phyloP scores from a whole-genome alignment of 345 rosid species.

The Populus tremula region DNA sequence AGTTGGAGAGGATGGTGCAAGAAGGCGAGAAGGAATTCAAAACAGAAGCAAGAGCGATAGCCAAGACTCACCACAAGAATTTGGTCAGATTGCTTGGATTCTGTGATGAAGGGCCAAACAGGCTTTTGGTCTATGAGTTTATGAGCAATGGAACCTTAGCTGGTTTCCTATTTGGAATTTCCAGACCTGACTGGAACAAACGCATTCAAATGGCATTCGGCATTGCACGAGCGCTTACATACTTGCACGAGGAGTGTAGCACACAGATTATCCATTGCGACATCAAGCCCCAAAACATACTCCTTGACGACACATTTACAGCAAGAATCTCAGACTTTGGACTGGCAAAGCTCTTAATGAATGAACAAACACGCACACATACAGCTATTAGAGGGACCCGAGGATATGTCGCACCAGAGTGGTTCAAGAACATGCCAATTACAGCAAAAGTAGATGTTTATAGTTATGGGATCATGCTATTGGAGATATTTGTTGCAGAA shows the following conservation, averaged over 20 bases:
- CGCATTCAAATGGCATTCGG: constrained; percentile 9
- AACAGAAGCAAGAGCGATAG: constrained; percentile 2
- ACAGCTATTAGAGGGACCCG: constrained; percentile 13
- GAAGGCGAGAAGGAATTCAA: constrained; percentile 13
- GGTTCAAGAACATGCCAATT: constrained; percentile 11
- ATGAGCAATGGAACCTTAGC: constrained; percentile 18
- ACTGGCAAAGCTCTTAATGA: constrained; percentile 12
- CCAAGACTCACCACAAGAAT: constrained; percentile 6
- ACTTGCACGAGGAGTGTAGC: constrained; percentile 11
- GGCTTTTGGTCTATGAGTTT: constrained; percentile 12
- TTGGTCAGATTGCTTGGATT: constrained; percentile 6
- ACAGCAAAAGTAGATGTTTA: constrained; percentile 26
- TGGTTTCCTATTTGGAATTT: constrained; percentile 5
- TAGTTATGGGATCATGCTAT: constrained; percentile 22
- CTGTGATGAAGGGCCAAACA: constrained; percentile 3
- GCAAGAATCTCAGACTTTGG: constrained; percentile 16
- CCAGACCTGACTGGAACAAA: constrained; percentile 11
- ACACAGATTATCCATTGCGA: constrained; percentile 18
- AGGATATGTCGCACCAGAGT: constrained; percentile 21
- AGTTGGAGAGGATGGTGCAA: constrained; percentile 7
- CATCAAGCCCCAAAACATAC: neutral
- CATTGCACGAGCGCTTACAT: constrained; percentile 9
- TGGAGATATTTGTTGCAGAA: constrained; percentile 30
- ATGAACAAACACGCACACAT: constrained; percentile 7
- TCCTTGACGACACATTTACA: constrained; percentile 2